These are phyloP conservation scores for Trichoderma atrobrunneum DNA, from an alignment of 2,329 filamentous ascomycete genomes.

Conservation along the genomic window DNA sequence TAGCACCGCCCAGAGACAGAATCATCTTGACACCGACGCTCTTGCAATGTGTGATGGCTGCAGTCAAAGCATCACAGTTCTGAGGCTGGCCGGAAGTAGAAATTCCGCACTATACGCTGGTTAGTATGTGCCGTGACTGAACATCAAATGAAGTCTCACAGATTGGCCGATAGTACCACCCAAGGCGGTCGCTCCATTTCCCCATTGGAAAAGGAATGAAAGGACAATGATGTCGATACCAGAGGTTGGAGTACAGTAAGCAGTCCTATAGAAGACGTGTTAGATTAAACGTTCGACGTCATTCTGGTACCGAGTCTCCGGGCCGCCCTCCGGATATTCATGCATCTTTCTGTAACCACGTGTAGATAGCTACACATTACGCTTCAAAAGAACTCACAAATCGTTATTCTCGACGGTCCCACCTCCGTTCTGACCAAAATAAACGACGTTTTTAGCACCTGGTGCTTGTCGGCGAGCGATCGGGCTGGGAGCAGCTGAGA, in stretches of 20 bases:
- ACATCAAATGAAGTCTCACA: background rate
- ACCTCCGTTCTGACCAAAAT: constrained; percentile 30
- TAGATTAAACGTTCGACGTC: background rate
- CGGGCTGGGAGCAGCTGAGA: constrained; percentile 14
- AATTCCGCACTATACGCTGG: constrained; percentile 30
- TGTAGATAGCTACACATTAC: too few relatives aligned
- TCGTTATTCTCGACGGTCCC: constrained; percentile 35
- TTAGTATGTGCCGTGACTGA: background rate
- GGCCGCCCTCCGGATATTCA: too few relatives aligned
- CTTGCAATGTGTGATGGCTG: constrained; percentile 20
- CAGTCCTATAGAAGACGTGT: background rate
- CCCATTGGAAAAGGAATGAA: constrained; percentile 40
- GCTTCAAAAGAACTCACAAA: constrained; percentile 22
- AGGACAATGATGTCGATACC: constrained; percentile 43
- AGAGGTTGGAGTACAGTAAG: constrained; percentile 37
- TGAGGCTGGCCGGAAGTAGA: constrained; percentile 31
- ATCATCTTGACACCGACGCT: constrained; percentile 21
- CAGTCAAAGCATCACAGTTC: constrained; percentile 23
- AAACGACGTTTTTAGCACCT: constrained; percentile 31
- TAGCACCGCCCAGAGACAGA: constrained; percentile 22
- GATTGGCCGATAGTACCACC: constrained; percentile 41
- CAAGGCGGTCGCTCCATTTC: constrained; percentile 35
- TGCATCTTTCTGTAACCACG: too few relatives aligned
- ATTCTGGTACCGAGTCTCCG: too few relatives aligned
- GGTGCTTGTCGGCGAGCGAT: constrained; percentile 18